Evolutionary conservation across 768 basidiomycete genomes (phyloP), one percentile per base, ranked within the genome.

Genomic region (Calocybe cyanea): DNA sequence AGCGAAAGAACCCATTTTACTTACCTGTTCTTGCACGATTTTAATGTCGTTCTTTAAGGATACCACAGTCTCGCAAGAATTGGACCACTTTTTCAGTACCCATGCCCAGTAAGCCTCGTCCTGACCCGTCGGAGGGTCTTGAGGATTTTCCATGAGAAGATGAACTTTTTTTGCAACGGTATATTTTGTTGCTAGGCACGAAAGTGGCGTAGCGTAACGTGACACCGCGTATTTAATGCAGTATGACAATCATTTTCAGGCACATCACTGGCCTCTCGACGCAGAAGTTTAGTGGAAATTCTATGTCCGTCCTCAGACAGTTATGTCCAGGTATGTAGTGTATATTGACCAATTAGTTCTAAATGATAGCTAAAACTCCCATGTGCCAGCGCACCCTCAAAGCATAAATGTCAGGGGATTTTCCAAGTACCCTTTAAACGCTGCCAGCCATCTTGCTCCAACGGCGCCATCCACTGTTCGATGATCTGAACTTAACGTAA

Each of bases 401-500:
- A 97, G 80, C 93, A 96, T 95, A 63, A 97, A 93, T 15, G 93
- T 94, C 61, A 96, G 67, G 37, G 94, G 94, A 64, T 97, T 95
- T 73, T 98, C 95, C 57, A 98, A 74, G 70, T 93, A 96, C 32
- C 90, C 87, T 69, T 91, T 95, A 78, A 98, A 95, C 31, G 92
- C 89, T 45, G 82, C 62, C 73, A 97, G 57, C 92, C 93, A 99
- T 63, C 81, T 79, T 18, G 96, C 93, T 45, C 85, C 93, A 44
- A 98, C 81, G 38, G 96, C 96, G 36, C 96, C 96, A 65, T 99
- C 96, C 10, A 98, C 94, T 30, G 85, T 88, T 58, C 96, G 76
- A 72, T 99, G 96, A 63, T 99, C 96, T 31, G 85, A 84, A 68
- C 90, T 93, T 58, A 99, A 70, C 4, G 96, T 98, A 14, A 85